Base-by-base conservation (phyloP, 371 early-diverging fungal genomes). In the Apophysomyces variabilis region DNA sequence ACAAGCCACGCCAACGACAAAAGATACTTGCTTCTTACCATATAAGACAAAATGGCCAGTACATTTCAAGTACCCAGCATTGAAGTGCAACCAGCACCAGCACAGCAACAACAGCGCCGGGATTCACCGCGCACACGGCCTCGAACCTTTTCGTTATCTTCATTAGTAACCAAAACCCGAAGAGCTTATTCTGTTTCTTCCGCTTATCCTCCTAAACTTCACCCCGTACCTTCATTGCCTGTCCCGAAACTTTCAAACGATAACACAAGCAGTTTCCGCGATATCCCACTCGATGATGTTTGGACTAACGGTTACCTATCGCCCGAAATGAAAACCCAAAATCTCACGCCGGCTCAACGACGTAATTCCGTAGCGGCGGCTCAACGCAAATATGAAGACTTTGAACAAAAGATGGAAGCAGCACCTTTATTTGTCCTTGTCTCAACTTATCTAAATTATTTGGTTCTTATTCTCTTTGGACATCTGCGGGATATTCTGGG, bases 391-490 rank as follows among this genome's bases (percentile, higher is more conserved):
- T 50, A 50, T 37, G 80, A 79, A n/a, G 82, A 81, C 50, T 70
- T 71, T 58, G 75, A 77, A 47, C 78, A 79, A 60, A 73, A 76
- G 47, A 72, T 82, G 61, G 92, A 87, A 66, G 85, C 78, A 62
- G 90, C 82, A 69, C 96, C 87, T 3, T 81, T 82, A 57, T 83
- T 80, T 73, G 87, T 86, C 68, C 82, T 97, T 60, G 88, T 97
- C 57, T 94, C 96, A 12, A 98, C 99, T 39, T 99, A 98, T 81
- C 80, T 97, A 43, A 91, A 92, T 58, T 99, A 93, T 81, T 88
- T 96, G 66, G 84, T 98, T 69, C 86, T 99, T 60, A 95, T 97
- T 39, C 76, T 93, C 57, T 89, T 95, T 83, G 99, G 98, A 16
- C 96, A 96, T 76, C 66, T 95, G 67, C 88, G 95, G 21, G 97